phyloP scores from a whole-genome alignment of 1,139 yeast genomes.

The Suhomyces kunorum region DNA sequence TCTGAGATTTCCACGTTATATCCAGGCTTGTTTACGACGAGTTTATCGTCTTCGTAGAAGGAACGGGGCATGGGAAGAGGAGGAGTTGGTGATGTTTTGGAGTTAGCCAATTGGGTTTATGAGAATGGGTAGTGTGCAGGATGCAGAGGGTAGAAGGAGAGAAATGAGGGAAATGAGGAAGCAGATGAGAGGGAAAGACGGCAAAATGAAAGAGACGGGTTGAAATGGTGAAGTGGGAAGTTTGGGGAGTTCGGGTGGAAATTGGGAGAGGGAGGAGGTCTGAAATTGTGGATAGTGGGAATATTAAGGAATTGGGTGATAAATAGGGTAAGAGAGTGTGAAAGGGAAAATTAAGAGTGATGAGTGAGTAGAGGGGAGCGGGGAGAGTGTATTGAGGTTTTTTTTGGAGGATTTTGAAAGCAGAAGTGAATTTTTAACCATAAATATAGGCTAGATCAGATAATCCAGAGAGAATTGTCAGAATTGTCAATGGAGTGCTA shows the following conservation, averaged over 20 bases:
- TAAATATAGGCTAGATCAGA: too few species aligned
- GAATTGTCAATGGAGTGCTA: too few species aligned
- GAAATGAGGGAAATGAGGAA: neutral
- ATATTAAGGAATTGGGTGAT: too few species aligned
- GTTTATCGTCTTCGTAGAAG: slow-evolving; percentile 56
- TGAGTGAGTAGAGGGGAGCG: too few species aligned
- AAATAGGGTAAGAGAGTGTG: neutral
- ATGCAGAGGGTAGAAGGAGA: neutral
- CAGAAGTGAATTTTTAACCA: too few species aligned
- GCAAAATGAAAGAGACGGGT: too few species aligned
- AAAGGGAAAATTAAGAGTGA: neutral
- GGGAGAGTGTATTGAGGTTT: too few species aligned
- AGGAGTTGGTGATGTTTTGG: neutral
- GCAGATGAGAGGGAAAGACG: neutral
- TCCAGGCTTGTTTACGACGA: slow-evolving; percentile 50
- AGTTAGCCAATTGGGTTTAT: slow-evolving; percentile 5
- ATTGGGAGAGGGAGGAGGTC: neutral
- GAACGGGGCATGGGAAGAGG: slow-evolving; percentile 27
- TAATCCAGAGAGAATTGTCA: too few species aligned
- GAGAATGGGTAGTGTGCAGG: slow-evolving; percentile 4
- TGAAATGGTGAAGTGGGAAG: too few species aligned
- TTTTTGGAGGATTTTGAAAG: too few species aligned
- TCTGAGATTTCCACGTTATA: slow-evolving; percentile 37
- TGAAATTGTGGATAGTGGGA: too few species aligned
- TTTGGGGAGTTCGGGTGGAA: neutral